Evolutionary conservation across 2,329 filamentous ascomycete species (phyloP).

Genomic region (Byssochlamys sp.): DNA sequence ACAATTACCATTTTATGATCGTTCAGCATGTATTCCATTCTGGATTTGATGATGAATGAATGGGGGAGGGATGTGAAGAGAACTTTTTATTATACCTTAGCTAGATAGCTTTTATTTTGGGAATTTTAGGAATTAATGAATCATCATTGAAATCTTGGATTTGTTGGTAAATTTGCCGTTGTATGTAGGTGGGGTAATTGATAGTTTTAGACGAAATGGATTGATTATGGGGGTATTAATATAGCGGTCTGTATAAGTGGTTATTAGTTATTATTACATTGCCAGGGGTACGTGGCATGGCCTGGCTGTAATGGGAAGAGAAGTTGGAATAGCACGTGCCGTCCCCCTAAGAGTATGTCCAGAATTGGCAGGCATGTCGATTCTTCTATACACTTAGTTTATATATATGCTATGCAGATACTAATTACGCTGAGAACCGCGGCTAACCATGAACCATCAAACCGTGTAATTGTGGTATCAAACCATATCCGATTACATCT

Average conservation of each 20-base stretch:
- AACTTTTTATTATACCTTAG: not conserved
- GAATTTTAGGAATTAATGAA: not conserved
- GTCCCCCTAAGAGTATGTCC: not conserved
- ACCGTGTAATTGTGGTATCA: conserved; percentile 2
- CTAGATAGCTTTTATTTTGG: not conserved
- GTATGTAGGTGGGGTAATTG: too few species aligned
- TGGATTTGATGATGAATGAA: not conserved
- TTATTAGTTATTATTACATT: too few species aligned
- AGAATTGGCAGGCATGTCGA: not conserved
- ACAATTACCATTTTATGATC: not conserved
- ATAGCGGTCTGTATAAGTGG: too few species aligned
- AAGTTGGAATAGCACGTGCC: too few species aligned
- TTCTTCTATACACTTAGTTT: too few species aligned
- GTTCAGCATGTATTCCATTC: not conserved
- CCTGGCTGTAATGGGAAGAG: too few species aligned
- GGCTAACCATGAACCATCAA: not conserved
- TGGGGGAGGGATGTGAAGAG: not conserved
- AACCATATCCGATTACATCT: conserved; percentile 1
- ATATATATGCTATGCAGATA: not conserved
- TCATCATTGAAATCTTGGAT: too few species aligned
- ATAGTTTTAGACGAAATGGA: too few species aligned
- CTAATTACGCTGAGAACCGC: not conserved
- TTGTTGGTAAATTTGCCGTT: too few species aligned
- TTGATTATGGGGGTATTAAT: too few species aligned
- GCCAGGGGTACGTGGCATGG: too few species aligned